phyloP scores from a whole-genome alignment of 1,284 basidiomycete species.

The Irpex rosettiformis region DNA sequence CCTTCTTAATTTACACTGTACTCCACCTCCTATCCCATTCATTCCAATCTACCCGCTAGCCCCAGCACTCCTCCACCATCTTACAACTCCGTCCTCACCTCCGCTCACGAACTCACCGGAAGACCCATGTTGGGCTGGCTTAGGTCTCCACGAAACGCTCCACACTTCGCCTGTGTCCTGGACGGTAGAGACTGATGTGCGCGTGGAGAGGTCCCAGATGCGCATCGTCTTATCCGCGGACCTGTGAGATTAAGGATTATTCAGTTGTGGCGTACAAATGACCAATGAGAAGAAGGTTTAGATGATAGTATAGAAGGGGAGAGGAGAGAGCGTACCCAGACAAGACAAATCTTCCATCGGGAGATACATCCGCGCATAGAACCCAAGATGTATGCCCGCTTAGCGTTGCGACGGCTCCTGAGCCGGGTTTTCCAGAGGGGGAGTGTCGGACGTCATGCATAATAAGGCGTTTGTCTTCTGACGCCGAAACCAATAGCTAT shows the following conservation, averaged over 20 bases:
- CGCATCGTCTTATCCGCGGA: constrained; percentile 85
- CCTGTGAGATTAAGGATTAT: constrained; percentile 33
- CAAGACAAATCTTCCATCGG: constrained; percentile 71
- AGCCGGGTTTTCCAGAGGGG: constrained; percentile 53
- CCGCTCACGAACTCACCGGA: constrained; percentile 75
- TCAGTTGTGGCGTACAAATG: constrained; percentile 37
- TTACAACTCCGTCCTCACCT: constrained; percentile 75
- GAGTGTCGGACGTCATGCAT: constrained; percentile 77
- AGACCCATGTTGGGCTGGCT: constrained; percentile 46
- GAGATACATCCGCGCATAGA: constrained; percentile 73
- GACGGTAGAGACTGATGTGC: constrained; percentile 73
- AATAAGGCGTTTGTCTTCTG: constrained; percentile 85
- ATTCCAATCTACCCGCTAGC: constrained; percentile 21
- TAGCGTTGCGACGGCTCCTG: constrained; percentile 77
- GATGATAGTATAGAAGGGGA: neutral
- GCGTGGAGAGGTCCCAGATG: constrained; percentile 82
- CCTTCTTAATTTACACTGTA: neutral
- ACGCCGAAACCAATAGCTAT: constrained; percentile 79
- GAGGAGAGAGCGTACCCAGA: constrained; percentile 67
- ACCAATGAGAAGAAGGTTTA: neutral
- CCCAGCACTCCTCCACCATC: constrained; percentile 76
- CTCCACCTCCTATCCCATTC: neutral
- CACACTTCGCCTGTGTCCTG: constrained; percentile 82
- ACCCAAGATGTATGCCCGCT: constrained; percentile 88
- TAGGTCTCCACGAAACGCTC: constrained; percentile 81